Base-by-base conservation (phyloP, 306 rosid genomes). In the Quercus alba region DNA sequence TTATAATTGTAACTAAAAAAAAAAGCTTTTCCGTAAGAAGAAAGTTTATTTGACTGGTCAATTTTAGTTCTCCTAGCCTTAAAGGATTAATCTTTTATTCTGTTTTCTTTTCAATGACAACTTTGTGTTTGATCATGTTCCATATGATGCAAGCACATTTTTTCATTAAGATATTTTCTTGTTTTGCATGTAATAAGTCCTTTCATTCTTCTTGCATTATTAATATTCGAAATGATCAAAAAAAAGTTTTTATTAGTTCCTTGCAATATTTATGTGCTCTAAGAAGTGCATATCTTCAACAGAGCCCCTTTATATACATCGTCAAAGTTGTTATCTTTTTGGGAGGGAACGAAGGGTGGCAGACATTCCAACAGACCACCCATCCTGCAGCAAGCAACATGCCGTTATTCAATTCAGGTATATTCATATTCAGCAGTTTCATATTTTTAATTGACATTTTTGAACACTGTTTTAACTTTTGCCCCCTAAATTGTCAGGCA, bases 291-390 rank as follows among this genome's bases (percentile, higher is more conserved):
- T 78, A 78, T 87, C 68, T 75, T 85, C 73, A 44, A 41, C 92
- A 95, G 99, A 95, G 81, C 99, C 99, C 70, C 90, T 95, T 62
- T 93, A 95, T 75, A 90, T 95, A 82, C 97, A 95, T 82, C 98
- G 98, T 54, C 98, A 95, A 91, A 95, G 97, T 78, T 93, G 94
- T 78, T 95, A 95, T 84, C 98, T 95, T 61, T 95, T 95, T 76
- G 99, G 99, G 85, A 91, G 99, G 85, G 98, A 95, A 85, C 86
- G 98, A 86, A 90, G 97, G 89, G 97, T 95, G 72, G 99, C 99
- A 59, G 98, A 93, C 81, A 77, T 95, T 77, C 99, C 99, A 49
- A 95, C 99, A 18, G 98, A 95, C 88, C 99, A 95, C 80, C 99
- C 98, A 5, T 93, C 99, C 64, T 95, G 98, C 86, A 93, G 99